Base-by-base conservation (phyloP, 1,284 basidiomycete genomes). In the Cutaneotrichosporon spelunceum region DNA sequence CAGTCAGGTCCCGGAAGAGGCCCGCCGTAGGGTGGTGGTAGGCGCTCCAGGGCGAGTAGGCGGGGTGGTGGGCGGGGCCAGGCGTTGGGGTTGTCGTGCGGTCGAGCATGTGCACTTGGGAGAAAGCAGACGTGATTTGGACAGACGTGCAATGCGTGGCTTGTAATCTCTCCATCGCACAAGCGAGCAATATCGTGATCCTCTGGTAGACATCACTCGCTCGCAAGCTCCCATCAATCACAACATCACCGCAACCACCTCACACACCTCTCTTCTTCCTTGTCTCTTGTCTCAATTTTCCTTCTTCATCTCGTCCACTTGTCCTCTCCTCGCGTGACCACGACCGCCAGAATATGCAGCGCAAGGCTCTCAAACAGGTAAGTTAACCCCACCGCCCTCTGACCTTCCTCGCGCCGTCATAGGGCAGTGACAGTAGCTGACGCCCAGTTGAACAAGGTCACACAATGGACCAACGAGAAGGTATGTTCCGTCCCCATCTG, bases 381-480 rank as follows among this genome's bases (percentile, higher is more conserved):
- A 54, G 72, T 61, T n/a, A 3, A 11, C 39, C 16, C 13, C 14
- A 30, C 14, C 24, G 14, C 10, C 8, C 49, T n/a, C n/a, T n/a
- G 34, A 24, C 34, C 13, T 14, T 26, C 39, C 39, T 42, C 39
- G 34, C 3, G 16, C 36, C 39, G 8, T n/a, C 26, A 16, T 36
- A 29, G 19, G 42, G 6, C 23, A 13, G 34, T 29, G 9, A 42
- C 39, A 42, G 19, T 19, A 42, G 48, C 47, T 58, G 24, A 60
- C 60, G 33, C 49, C 19, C 64, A 78, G 76, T 62, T 78, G 42
- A 73, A 73, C 59, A 78, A 78, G 61, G 76, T 78, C 60, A 76
- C 76, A 14, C 76, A 78, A 68, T 78, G 76, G 76, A 78, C 76
- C 11, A 75, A 73, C 60, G 76, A 78, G 59, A 78, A 78, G 69